phyloP scores from a whole-genome alignment of 176 grass and related monocot genomes.

The bread wheat (Triticum aestivum) region IWGSC_CS_RefSeq_v2.1 NC_057797.1:567320158-567320657 shows the following conservation, averaged over 20 bases:
- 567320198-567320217: too few relatives aligned
- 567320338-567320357: background rate
- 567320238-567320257: background rate
- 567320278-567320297: background rate
- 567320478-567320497: background rate
- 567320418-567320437: slow-evolving; percentile 33
- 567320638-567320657: slow-evolving; percentile 25
- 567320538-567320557: background rate
- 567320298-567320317: slow-evolving; percentile 17
- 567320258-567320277: background rate
- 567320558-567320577: background rate
- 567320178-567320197: background rate
- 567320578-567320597: slow-evolving; percentile 6
- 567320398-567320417: slow-evolving; percentile 53
- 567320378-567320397: slow-evolving; percentile 44
- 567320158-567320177: slow-evolving; percentile 20
- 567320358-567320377: background rate
- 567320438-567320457: slow-evolving; percentile 41
- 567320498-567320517: background rate
- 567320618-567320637: background rate
- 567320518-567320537: background rate
- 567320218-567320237: too few relatives aligned
- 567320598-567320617: background rate
- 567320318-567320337: background rate
- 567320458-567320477: slow-evolving; percentile 55